Evolutionary conservation across 2,329 filamentous ascomycete species (phyloP).

Genomic region (Metarhizium robertsii): DNA sequence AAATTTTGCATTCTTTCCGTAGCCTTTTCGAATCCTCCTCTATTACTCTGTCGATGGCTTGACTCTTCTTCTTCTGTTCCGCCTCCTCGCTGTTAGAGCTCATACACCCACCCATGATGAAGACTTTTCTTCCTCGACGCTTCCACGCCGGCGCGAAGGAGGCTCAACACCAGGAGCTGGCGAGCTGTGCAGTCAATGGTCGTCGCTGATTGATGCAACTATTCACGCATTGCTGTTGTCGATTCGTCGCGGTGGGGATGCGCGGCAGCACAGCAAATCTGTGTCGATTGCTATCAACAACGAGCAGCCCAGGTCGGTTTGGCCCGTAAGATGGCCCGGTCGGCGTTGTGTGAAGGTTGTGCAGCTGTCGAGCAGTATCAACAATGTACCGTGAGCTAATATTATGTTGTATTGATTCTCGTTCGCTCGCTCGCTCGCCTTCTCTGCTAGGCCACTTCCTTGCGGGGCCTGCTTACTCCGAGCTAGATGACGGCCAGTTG

Average conservation of each 20-base stretch:
- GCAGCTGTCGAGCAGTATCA: neutral
- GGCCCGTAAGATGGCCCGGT: neutral
- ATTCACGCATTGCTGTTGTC: constrained; percentile 1
- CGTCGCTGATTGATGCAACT: neutral
- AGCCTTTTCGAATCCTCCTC: constrained; percentile 91
- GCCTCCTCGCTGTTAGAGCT: constrained; percentile 78
- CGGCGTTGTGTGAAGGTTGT: neutral
- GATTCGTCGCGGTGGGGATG: neutral
- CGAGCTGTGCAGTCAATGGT: neutral
- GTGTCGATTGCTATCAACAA: neutral
- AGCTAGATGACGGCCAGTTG: neutral
- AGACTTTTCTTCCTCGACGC: constrained; percentile 8
- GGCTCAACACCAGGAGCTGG: neutral
- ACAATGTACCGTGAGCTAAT: neutral
- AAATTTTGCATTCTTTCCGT: constrained; percentile 96
- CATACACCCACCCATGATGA: constrained; percentile 85
- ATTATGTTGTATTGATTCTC: neutral
- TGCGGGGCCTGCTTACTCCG: neutral
- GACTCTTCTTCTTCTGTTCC: constrained; percentile 92
- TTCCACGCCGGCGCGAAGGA: neutral
- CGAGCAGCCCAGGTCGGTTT: neutral
- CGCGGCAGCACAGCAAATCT: neutral
- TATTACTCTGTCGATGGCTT: constrained; percentile 86
- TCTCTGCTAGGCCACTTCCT: neutral
- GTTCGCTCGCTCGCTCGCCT: neutral